phyloP scores from a whole-genome alignment of 2,329 filamentous ascomycete species.

The Paraphaeosphaeria minitans region DNA sequence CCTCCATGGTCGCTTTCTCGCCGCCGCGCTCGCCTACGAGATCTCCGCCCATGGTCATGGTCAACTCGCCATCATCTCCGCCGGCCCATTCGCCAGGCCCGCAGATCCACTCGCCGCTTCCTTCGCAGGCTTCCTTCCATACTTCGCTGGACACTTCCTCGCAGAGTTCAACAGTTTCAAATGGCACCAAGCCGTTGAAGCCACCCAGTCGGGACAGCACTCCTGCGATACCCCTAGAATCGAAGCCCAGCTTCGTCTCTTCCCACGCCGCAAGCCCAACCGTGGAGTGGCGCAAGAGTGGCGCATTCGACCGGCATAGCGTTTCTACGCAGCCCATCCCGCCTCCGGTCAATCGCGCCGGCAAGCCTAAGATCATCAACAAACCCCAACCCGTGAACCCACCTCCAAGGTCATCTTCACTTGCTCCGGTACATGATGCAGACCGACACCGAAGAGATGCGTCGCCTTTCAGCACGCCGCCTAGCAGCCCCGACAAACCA shows the following conservation, averaged over 20 bases:
- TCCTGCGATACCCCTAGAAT: constrained; percentile 43
- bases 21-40: constrained; percentile 54
- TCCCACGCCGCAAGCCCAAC: constrained; percentile 20
- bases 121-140: constrained; percentile 33
- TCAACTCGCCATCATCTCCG: constrained; percentile 74
- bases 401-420: constrained; percentile 21
- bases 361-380: constrained; percentile 71
- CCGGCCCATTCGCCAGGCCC: constrained; percentile 59
- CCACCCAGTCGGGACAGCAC: constrained; percentile 49
- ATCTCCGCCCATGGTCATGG: constrained; percentile 68
- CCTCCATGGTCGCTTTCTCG: constrained; percentile 56
- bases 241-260: constrained; percentile 36
- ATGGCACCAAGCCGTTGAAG: constrained; percentile 41
- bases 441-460: constrained; percentile 53
- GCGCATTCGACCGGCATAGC: constrained; percentile 40
- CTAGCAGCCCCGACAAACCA: constrained; percentile 68
- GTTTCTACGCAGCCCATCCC: constrained; percentile 55
- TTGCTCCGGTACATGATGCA: constrained; percentile 49
- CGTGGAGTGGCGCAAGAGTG: constrained; percentile 36
- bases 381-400: constrained; percentile 48
- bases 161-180: constrained; percentile 16
- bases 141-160: constrained; percentile 32
- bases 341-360: constrained; percentile 78
- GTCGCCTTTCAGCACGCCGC: constrained; percentile 88
- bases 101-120: constrained; percentile 41